Conservation (phyloP, 2,329 filamentous ascomycete genomes). For the Cadophora sp. region DNA sequence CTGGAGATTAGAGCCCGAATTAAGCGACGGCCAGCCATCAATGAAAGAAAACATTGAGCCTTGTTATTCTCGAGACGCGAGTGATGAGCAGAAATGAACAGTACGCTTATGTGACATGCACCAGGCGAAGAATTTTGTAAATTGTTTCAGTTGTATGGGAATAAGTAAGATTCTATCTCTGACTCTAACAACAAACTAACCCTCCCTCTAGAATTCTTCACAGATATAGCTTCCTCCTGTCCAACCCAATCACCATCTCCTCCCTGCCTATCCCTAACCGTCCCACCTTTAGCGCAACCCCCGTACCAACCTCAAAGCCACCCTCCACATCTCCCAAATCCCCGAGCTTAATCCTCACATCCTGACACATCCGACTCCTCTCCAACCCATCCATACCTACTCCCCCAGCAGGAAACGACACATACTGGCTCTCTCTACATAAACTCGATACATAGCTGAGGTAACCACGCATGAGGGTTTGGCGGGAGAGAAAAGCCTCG, state of each 20-base stretch:
- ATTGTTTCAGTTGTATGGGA: neutral
- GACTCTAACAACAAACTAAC: neutral
- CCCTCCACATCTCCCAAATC: conserved; percentile 34
- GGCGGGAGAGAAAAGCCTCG: conserved; percentile 21
- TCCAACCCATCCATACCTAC: conserved; percentile 24
- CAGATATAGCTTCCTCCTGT: conserved; percentile 33
- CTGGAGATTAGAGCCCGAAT: neutral
- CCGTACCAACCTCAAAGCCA: conserved; percentile 32
- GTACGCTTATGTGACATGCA: too few species aligned
- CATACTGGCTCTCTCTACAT: conserved; percentile 24
- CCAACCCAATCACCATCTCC: conserved; percentile 18
- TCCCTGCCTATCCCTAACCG: conserved; percentile 24
- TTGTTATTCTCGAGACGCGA: neutral
- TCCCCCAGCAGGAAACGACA: conserved; percentile 28
- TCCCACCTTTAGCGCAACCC: conserved; percentile 32
- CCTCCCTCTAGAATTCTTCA: neutral
- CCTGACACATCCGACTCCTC: conserved; percentile 22
- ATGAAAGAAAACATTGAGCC: neutral
- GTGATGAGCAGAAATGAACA: too few species aligned
- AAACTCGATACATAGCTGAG: conserved; percentile 29
- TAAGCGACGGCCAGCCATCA: neutral
- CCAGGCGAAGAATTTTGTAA: too few species aligned
- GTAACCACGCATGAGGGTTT: conserved; percentile 25
- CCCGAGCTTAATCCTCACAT: conserved; percentile 32
- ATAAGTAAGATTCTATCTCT: neutral